Percentiles rank a stretch among this genome's conserved stretches.
phyloP scores from a whole-genome alignment of 2,329 filamentous ascomycete genomes.

The Metarhizium robertsii region DNA sequence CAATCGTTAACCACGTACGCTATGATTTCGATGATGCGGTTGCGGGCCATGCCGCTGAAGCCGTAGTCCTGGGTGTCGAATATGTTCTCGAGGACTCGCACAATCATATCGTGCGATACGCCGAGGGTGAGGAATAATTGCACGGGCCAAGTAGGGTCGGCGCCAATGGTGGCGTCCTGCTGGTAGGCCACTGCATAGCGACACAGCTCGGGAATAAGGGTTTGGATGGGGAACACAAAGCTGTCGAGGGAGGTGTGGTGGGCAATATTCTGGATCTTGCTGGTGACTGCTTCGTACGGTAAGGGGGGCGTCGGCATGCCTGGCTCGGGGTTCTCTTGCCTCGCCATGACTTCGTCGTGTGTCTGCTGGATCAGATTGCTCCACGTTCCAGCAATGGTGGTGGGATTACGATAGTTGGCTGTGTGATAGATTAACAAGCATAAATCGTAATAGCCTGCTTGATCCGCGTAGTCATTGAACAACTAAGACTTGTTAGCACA shows the following conservation, averaged over 20 bases:
- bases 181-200: slow-evolving; percentile 50
- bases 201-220: slow-evolving; percentile 53
- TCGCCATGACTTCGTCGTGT: slow-evolving; percentile 46
- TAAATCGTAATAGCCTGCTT: slow-evolving; percentile 87
- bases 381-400: slow-evolving; percentile 81
- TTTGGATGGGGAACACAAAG: slow-evolving; percentile 55
- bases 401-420: slow-evolving; percentile 81
- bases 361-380: slow-evolving; percentile 66
- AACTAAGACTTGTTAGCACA: slow-evolving; percentile 43
- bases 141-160: slow-evolving; percentile 48
- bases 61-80: slow-evolving; percentile 51
- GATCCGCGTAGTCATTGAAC: slow-evolving; percentile 88
- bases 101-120: slow-evolving; percentile 47
- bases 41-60: slow-evolving; percentile 41
- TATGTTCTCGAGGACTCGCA: slow-evolving; percentile 45
- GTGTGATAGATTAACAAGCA: slow-evolving; percentile 87
- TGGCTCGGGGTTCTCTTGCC: slow-evolving; percentile 31
- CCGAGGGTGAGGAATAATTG: slow-evolving; percentile 46
- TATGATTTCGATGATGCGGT: slow-evolving; percentile 46
- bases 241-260: slow-evolving; percentile 56
- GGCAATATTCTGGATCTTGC: slow-evolving; percentile 54
- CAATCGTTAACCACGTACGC: slow-evolving; percentile 38
- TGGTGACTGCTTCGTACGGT: slow-evolving; percentile 63
- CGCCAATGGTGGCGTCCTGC: slow-evolving; percentile 48
- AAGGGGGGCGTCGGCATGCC: slow-evolving; percentile 32